These are phyloP conservation scores for Lactarius vividus DNA, from an alignment of 768 basidiomycete genomes.

Conservation along the genomic window DNA sequence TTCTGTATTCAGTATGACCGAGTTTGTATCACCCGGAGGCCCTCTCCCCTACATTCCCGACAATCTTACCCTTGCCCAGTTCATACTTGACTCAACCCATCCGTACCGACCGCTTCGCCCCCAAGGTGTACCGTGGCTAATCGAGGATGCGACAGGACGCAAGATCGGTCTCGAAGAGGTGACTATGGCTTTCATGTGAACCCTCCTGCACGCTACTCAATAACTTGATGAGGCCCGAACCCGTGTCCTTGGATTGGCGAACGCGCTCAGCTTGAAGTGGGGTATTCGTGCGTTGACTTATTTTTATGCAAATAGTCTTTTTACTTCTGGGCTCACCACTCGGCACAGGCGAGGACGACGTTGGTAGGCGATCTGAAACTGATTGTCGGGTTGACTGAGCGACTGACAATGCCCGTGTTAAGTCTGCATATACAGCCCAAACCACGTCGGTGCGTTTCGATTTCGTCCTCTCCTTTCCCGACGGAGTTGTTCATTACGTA, in stretches of 20 bases:
- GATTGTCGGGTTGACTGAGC: too few species aligned
- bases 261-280: constrained; percentile 37
- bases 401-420: neutral
- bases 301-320: neutral
- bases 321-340: constrained; percentile 4
- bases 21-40: constrained; percentile 18
- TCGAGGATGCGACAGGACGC: constrained; percentile 42
- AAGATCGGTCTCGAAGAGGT: constrained; percentile 40
- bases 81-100: constrained; percentile 29
- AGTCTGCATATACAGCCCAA: constrained; percentile 31
- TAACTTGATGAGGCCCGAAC: constrained; percentile 34
- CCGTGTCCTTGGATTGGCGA: constrained; percentile 40
- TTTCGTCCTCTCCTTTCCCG: neutral
- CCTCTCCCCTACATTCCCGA: constrained; percentile 27
- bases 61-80: constrained; percentile 30
- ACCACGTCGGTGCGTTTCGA: constrained; percentile 32
- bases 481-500: neutral
- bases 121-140: constrained; percentile 37
- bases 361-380: constrained; percentile 33
- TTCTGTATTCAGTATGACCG: constrained; percentile 19
- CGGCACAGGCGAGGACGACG: constrained; percentile 38
- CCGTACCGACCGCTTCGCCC: constrained; percentile 18
- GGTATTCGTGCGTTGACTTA: constrained; percentile 35
- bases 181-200: constrained; percentile 3
- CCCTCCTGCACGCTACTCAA: neutral